These are phyloP conservation scores for Emergomyces orientalis DNA, from an alignment of 2,329 filamentous ascomycete species.

Conservation along the genomic window DNA sequence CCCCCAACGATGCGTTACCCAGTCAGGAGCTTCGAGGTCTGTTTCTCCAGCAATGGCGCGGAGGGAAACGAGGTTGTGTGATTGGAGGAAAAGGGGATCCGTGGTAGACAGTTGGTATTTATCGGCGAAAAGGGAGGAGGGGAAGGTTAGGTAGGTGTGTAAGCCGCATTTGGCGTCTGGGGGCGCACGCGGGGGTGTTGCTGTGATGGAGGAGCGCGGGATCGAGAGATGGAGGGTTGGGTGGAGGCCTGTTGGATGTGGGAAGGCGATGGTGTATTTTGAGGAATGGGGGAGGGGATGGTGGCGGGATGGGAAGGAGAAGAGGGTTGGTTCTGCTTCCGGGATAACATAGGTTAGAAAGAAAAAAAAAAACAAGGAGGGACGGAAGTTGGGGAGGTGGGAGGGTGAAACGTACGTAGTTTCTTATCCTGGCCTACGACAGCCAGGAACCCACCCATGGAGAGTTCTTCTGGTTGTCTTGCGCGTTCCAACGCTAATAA, in stretches of 20 bases:
- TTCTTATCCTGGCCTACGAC: slow-evolving; percentile 66
- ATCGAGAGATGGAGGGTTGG: slow-evolving; percentile 65
- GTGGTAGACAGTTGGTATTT: slow-evolving; percentile 63
- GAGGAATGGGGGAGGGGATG: slow-evolving; percentile 44
- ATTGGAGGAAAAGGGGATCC: slow-evolving; percentile 60
- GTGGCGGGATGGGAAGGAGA: slow-evolving; percentile 76
- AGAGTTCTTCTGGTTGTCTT: slow-evolving; percentile 60
- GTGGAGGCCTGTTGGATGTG: slow-evolving; percentile 70
- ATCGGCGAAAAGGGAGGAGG: slow-evolving; percentile 73
- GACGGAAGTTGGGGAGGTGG: neutral
- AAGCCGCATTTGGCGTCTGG: slow-evolving; percentile 55
- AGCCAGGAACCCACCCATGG: slow-evolving; percentile 66
- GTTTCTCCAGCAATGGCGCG: slow-evolving; percentile 64
- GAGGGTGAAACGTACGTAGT: slow-evolving; percentile 42
- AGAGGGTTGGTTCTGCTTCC: slow-evolving; percentile 63
- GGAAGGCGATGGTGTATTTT: slow-evolving; percentile 55
- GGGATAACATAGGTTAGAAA: slow-evolving; percentile 9
- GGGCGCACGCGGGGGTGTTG: slow-evolving; percentile 34
- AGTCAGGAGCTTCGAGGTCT: slow-evolving; percentile 84
- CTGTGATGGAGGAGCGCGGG: slow-evolving; percentile 41
- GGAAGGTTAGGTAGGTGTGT: slow-evolving; percentile 74
- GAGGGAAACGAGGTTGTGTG: slow-evolving; percentile 65
- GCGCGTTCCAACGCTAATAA: slow-evolving; percentile 57
- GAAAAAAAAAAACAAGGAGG: slow-evolving; percentile 8
- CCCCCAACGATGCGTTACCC: slow-evolving; percentile 68